Conservation (phyloP, 345 rosid species). For the Melaleuca quinquenervia region DNA sequence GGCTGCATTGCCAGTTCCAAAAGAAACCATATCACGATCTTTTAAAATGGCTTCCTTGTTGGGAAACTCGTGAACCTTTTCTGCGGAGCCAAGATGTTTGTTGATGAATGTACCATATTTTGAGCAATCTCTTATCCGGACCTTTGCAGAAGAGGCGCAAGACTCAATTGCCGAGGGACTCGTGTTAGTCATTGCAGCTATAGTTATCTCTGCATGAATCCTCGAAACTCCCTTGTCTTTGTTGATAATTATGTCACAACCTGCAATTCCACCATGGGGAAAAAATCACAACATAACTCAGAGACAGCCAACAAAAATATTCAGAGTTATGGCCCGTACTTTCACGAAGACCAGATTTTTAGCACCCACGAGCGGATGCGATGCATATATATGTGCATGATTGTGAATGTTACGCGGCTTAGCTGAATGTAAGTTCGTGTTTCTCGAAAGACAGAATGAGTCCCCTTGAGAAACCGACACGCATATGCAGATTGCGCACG, state of each 20-base stretch:
- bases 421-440: background rate
- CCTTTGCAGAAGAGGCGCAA: constrained; percentile 15
- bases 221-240: constrained; percentile 90
- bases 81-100: constrained; percentile 25
- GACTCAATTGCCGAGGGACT: constrained; percentile 11
- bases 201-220: constrained; percentile 64
- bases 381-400: background rate
- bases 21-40: constrained; percentile 62
- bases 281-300: background rate
- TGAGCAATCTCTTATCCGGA: constrained; percentile 65
- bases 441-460: background rate
- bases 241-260: constrained; percentile 69
- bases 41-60: constrained; percentile 44
- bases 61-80: constrained; percentile 58
- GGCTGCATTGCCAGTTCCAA: constrained; percentile 80
- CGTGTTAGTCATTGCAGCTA: constrained; percentile 38
- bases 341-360: background rate
- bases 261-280: constrained; percentile 12
- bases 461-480: background rate
- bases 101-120: constrained; percentile 82
- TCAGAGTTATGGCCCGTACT: background rate
- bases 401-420: background rate
- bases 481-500: background rate
- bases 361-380: background rate
- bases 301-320: background rate